Evolutionary conservation across 177 flowering plant species (phyloP), one percentile per base, ranked within the genome.

Genomic region (Tripterygium wilfordii): DNA sequence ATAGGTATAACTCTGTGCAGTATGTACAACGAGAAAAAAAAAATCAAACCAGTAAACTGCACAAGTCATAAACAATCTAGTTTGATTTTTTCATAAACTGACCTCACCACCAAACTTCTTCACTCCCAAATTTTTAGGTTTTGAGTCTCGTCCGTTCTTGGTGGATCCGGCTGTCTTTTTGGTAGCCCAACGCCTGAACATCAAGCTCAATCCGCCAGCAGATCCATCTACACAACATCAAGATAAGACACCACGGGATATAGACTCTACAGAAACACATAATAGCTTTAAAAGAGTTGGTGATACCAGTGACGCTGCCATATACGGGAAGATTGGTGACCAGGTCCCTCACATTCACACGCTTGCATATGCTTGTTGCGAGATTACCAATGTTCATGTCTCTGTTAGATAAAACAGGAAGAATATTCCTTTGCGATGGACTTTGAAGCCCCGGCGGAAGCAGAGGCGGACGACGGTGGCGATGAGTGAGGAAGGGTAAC

Each of bases 81-180:
- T n/a, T n/a, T n/a, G n/a, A n/a, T n/a, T n/a, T n/a, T n/a, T n/a
- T n/a, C n/a, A n/a, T n/a, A n/a, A 4, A 41, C 67, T 53, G 17
- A 89, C 97, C 91, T 92, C 96, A 14, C 98, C 97, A 48, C 97
- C 98, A 58, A 80, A 92, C 65, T 92, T 92, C 76, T 92, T 92
- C 26, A 88, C 96, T 9, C 96, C 98, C 48, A 88, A 82, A 58
- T 65, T 49, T 69, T 86, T 88, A n/a, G 98, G 96, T 7, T 77
- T 73, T 2, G 96, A 92, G 62, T 92, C 96, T 10, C 98, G 70
- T 10, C 96, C 98, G 55, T 92, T 92, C 74, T 92, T 92, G 21
- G 96, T 74, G 10, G 96, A 92, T 18, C 98, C 96, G 12, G 91
- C 96, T 7, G 94, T 60, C 69, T 86, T 92, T 43, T 92, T 92